Evolutionary conservation across 768 basidiomycete genomes (phyloP).

Genomic region (Phlegmacium glaucopus): DNA sequence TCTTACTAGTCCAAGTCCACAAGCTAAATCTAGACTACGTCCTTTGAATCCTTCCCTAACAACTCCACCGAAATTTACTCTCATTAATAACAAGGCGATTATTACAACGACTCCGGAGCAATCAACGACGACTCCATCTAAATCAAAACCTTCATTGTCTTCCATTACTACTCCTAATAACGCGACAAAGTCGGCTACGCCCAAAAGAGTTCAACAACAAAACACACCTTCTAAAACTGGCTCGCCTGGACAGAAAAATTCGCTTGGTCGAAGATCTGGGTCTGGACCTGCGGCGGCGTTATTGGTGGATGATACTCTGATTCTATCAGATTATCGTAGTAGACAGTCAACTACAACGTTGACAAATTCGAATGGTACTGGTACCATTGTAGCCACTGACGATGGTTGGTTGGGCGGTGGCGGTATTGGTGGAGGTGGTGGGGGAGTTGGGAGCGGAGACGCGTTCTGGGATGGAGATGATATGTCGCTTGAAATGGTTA

Average conservation of each 20-base stretch:
- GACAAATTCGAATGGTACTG: conserved; percentile 15
- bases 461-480: conserved; percentile 45
- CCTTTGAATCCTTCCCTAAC: conserved; percentile 21
- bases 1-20: conserved; percentile 39
- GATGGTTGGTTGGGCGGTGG: conserved; percentile 12
- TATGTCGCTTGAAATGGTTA: conserved; percentile 72
- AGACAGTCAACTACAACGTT: too few species aligned
- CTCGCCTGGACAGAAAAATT: not conserved
- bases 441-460: conserved; percentile 15
- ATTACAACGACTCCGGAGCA: conserved; percentile 15
- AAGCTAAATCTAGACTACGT: conserved; percentile 23
- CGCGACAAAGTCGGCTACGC: too few species aligned
- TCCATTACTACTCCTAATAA: too few species aligned
- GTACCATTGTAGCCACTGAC: conserved; percentile 24
- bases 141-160: conserved; percentile 21
- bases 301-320: conserved; percentile 9
- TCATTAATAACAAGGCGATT: conserved; percentile 12
- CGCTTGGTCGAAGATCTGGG: not conserved
- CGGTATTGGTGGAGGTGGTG: too few species aligned
- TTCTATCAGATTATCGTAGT: conserved; percentile 6
- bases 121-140: conserved; percentile 1
- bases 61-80: conserved; percentile 30
- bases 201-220: too few species aligned
- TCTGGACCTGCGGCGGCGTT: too few species aligned
- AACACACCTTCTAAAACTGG: too few species aligned